These are phyloP conservation scores for Fusarium sp. DNA, from an alignment of 2,329 filamentous ascomycete species.

Conservation along the genomic window DNA sequence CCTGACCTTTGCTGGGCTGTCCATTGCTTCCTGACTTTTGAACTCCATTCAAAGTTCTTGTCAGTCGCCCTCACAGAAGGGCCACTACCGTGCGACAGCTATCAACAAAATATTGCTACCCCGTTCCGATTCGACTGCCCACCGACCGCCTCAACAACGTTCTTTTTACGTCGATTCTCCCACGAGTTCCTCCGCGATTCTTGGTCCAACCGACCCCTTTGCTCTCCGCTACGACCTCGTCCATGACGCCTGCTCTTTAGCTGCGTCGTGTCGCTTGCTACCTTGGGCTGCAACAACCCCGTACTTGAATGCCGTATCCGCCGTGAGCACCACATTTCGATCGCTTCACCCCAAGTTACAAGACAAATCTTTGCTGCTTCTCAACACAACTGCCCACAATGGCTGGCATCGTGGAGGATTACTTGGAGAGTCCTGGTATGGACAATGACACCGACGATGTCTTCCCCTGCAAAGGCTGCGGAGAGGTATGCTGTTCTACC, in stretches of 20 bases:
- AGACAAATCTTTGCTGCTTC: conserved; percentile 10
- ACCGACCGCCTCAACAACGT: conserved; percentile 26
- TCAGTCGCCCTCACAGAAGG: conserved; percentile 33
- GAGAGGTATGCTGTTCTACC: conserved; percentile 71
- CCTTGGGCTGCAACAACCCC: conserved; percentile 27
- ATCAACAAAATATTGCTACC: conserved; percentile 29
- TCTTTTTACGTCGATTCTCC: conserved; percentile 17
- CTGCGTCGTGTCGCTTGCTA: conserved; percentile 34
- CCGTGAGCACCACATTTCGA: conserved; percentile 19
- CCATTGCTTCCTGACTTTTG: conserved; percentile 29
- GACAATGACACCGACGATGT: conserved; percentile 84
- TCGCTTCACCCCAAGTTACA: conserved; percentile 14
- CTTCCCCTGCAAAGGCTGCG: conserved; percentile 92
- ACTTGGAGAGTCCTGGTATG: conserved; percentile 68
- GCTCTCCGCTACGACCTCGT: conserved; percentile 22
- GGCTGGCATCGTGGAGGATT: conserved; percentile 66
- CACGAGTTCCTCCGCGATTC: conserved; percentile 16
- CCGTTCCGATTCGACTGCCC: conserved; percentile 13
- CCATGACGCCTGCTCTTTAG: conserved; percentile 41
- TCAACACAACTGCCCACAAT: conserved; percentile 46
- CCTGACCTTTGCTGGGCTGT: conserved; percentile 22
- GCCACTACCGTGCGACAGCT: conserved; percentile 31
- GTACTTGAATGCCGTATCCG: conserved; percentile 33
- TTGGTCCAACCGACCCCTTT: conserved; percentile 23
- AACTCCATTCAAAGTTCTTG: conserved; percentile 26